These are phyloP conservation scores for Lunularia cruciata DNA, from an alignment of 225 moss, liverwort and hornwort species.

Conservation along the genomic window DNA sequence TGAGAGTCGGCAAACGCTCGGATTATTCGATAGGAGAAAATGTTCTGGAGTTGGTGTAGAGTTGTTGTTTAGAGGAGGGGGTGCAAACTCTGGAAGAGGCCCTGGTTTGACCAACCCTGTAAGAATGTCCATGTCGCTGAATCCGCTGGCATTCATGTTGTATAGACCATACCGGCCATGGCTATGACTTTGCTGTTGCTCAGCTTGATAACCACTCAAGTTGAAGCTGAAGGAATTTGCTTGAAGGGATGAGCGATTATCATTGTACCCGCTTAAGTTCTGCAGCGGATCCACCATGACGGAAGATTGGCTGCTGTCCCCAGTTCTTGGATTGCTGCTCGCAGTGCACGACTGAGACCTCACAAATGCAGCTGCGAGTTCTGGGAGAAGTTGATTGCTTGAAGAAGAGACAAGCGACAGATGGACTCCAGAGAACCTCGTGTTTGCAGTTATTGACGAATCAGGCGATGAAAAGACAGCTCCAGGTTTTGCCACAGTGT, in stretches of 20 bases:
- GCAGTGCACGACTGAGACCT: background rate
- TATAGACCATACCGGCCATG: too few relatives aligned
- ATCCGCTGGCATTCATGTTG: background rate
- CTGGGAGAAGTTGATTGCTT: background rate
- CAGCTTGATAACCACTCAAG: background rate
- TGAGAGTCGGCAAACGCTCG: conserved; percentile 12
- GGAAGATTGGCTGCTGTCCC: background rate
- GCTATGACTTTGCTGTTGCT: background rate
- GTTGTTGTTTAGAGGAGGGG: conserved; percentile 15
- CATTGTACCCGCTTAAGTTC: conserved; percentile 42
- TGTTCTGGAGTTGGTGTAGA: background rate
- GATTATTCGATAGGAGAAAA: background rate
- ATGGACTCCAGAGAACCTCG: background rate
- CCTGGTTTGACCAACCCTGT: conserved; percentile 27
- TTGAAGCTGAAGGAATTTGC: background rate
- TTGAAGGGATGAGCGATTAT: conserved; percentile 21
- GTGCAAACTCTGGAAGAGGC: conserved; percentile 18
- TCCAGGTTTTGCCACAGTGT: background rate
- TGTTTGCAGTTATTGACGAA: background rate
- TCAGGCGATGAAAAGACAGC: background rate
- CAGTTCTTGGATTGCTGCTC: background rate
- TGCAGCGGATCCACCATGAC: conserved; percentile 37
- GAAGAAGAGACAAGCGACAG: background rate
- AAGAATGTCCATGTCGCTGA: conserved; percentile 43
- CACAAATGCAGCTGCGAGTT: background rate